These are phyloP conservation scores for Epithemia pelagica DNA, from an alignment of 108 stramenopile species.

Conservation along the genomic window DNA sequence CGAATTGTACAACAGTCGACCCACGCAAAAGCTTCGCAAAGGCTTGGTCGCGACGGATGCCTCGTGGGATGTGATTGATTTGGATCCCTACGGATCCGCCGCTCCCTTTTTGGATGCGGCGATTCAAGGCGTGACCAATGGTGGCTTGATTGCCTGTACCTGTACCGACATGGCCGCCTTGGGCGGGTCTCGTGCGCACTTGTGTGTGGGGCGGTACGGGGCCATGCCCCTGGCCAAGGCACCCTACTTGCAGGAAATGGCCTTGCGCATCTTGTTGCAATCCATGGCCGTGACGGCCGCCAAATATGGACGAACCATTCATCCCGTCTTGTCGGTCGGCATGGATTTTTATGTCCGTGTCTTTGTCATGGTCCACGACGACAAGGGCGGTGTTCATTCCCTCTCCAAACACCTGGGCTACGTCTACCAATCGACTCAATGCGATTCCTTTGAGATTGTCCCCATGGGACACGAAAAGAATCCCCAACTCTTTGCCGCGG, in stretches of 20 bases:
- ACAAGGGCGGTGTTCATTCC: conserved; percentile 82
- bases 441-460: conserved; percentile 81
- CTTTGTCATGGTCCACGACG: conserved; percentile 92
- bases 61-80: conserved; percentile 89
- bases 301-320: conserved; percentile 81
- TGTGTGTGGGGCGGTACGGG: conserved; percentile 90
- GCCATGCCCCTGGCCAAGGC: conserved; percentile 78
- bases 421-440: conserved; percentile 90
- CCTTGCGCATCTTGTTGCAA: conserved; percentile 89
- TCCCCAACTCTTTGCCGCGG: conserved; percentile 44
- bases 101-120: conserved; percentile 95
- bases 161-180: conserved; percentile 98
- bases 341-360: conserved; percentile 97
- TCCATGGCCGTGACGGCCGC: conserved; percentile 82
- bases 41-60: neutral
- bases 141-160: conserved; percentile 92
- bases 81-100: conserved; percentile 98
- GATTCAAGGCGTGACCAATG: conserved; percentile 83
- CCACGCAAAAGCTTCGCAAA: neutral
- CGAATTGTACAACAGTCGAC: conserved; percentile 70
- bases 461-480: conserved; percentile 50
- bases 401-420: conserved; percentile 76
- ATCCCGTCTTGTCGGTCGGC: conserved; percentile 88
- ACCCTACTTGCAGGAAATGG: conserved; percentile 93
- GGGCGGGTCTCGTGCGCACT: conserved; percentile 90